Base-by-base conservation (phyloP, 1,284 basidiomycete species). In the Inonotus hispidus region DNA sequence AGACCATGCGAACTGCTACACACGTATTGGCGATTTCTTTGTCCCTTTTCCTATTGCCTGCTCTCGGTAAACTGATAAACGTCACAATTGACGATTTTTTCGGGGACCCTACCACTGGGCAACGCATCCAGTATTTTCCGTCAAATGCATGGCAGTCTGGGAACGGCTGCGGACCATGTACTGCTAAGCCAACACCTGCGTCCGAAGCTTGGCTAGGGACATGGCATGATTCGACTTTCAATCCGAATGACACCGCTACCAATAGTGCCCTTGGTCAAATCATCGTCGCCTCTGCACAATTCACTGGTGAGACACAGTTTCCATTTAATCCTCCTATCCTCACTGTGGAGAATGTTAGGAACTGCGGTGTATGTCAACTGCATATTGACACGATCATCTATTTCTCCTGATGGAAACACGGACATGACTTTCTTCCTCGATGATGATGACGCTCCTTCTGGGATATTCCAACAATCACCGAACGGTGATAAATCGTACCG, bases 391-490 rank as follows among this genome's bases (percentile, higher is more conserved):
- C 43, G 57, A 10, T 56, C 62, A 14, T 10, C 3, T 13, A 19
- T 38, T 13, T 38, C 11, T n/a, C 58, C 62, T 8, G 35, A 59
- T 23, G 62, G 57, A 38, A 59, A 63, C 47, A 43, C 62, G 10
- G 62, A 63, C 35, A 54, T 58, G 56, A 60, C 62, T 1, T 63
- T 63, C 46, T 27, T 41, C 10, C 2, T 63, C 13, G 62, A 63
- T 23, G 47, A 47, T n/a, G 52, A 60, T 23, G 47, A 47, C 16
- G 38, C 11, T 43, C 25, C 21, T 6, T 46, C 27, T 1, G 39
- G 32, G 23, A 43, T 53, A 19, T 59, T 63, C 39, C 58, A 49
- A 43, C 13, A 47, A 14, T 7, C 53, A 7, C 58, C 62, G 5
- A 49, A 54, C 39, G 53, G 53, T 10, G 53, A 60, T 32, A 14